Base-by-base conservation (phyloP, 129 eudicot species). In the Flaveria robusta region DNA sequence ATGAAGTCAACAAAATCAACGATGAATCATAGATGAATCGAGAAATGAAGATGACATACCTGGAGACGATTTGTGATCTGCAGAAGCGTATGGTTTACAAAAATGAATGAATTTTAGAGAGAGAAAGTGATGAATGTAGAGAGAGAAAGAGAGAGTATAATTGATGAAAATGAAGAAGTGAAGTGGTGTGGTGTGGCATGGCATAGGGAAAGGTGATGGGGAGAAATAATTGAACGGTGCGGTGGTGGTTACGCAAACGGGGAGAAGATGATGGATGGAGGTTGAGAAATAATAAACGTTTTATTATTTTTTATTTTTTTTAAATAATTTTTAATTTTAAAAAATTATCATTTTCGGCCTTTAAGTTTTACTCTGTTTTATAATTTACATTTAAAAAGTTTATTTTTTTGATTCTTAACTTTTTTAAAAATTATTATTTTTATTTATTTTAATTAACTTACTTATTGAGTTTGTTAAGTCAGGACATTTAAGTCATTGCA, bases 171-270 rank as follows among this genome's bases (percentile, higher is more conserved):
- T 43, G 13, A 11, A 9, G 49, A 43, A 34, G 39, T 34, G 39
- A 7, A 3, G 37, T 31, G 37, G 0, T 31, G 34, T 29, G 34
- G 34, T 60, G 72, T 12, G 68, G 43, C 13, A 19, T 68, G 72
- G 76, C 76, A 74, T 68, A 74, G 77, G 76, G 71, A 74, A 81
- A 81, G 79, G 77, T 70, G 81, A 71, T 63, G 65, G 73, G 81
- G 71, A 47, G 73, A 72, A 82, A 69, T 75, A 60, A 76, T 81
- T 81, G 85, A 65, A 59, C 85, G 81, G 77, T 81, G 85, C 85
- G 85, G 85, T 75, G 74, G 85, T 76, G 82, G 82, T 76, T 76
- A 77, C 78, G 80, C 79, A 82, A 77, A 85, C 80, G 39, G 77
- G 81, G 81, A 82, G 82, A 82, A 77, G 80, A 77, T 62, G 86